Evolutionary conservation across 768 basidiomycete genomes (phyloP), one percentile per base, ranked within the genome.

Genomic region (Lactarius deliciosus): DNA sequence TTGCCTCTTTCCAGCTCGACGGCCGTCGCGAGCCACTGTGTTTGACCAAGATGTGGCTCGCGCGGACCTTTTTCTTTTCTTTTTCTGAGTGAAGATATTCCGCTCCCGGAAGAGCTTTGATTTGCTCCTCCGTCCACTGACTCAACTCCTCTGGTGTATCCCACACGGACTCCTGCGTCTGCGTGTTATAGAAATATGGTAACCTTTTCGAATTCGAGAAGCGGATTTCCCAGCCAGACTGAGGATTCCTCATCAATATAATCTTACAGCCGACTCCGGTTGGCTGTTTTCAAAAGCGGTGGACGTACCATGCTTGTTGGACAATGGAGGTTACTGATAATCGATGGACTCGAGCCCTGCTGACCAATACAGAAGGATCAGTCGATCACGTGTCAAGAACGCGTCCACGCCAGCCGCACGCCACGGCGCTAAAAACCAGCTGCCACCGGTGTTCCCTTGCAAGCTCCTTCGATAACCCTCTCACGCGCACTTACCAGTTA

Each of bases 41-140:
- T 79, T 99, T 99, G 68, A 98, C 89, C 64, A 99, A 79, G 68
- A 99, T 81, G 80, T 99, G 97, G 74, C 93, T 94, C n/a, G 95
- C 96, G 59, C 94, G 86, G 45, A 97, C 92, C 77, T 91, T 82
- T n/a, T n/a, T n/a, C n/a, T n/a, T n/a, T n/a, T n/a, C n/a, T n/a
- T n/a, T n/a, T 22, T 79, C 81, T 20, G 80, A 73, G 73, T 75
- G 76, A 64, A 83, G 82, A 73, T 85, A 78, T 50, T 85, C 74
- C 20, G 90, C 90, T 0, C 92, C 93, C 2, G 91, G 87, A 11
- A 97, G 82, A 4, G 77, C 61, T 1, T 77, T 68, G 71, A 91
- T 76, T 70, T 96, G 76, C 1, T 89, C 87, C 16, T 80, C 70
- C n/a, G 85, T 78, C n/a, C n/a, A n/a, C n/a, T n/a, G n/a, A n/a